phyloP scores from a whole-genome alignment of 306 rosid genomes.

The Malus fusca region DNA sequence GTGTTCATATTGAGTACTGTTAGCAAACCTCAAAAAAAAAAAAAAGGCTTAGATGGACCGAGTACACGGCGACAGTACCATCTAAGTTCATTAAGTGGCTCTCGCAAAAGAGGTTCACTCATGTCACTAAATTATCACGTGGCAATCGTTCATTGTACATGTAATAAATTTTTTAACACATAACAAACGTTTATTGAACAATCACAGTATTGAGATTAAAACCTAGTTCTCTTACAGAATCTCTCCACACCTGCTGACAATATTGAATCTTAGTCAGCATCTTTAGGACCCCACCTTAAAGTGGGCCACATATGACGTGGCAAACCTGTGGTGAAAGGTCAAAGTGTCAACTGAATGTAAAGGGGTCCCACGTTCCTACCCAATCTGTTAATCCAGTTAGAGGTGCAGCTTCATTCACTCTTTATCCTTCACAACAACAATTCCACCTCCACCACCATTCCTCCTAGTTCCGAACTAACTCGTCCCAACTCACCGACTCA shows the following conservation, averaged over 20 bases:
- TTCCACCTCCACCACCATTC: slow-evolving; percentile 8
- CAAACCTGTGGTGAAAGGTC: neutral
- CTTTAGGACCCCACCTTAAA: too few species aligned
- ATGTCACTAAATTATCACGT: too few species aligned
- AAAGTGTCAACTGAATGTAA: neutral
- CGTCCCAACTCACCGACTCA: neutral
- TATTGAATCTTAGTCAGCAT: too few species aligned
- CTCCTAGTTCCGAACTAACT: slow-evolving; percentile 1
- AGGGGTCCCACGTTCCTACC: slow-evolving; percentile 17
- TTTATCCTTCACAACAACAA: slow-evolving; percentile 38
- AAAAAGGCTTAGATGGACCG: too few species aligned
- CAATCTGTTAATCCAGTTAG: slow-evolving; percentile 66
- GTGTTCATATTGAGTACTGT: too few species aligned
- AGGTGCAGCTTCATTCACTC: slow-evolving; percentile 51
- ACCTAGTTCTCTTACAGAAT: too few species aligned
- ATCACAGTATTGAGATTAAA: too few species aligned
- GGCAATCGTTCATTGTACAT: rapidly evolving
- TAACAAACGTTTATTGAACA: too few species aligned
- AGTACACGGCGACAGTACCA: rapidly evolving
- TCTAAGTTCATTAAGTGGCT: too few species aligned
- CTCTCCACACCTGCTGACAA: too few species aligned
- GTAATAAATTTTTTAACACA: too few species aligned
- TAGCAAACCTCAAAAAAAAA: too few species aligned
- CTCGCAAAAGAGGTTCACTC: rapidly evolving
- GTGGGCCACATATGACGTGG: slow-evolving; percentile 10